Percentiles rank a stretch among this genome's conserved stretches.
Evolutionary conservation across 148 eudicot genomes (phyloP).

Genomic region (Selenicereus undatus): DNA sequence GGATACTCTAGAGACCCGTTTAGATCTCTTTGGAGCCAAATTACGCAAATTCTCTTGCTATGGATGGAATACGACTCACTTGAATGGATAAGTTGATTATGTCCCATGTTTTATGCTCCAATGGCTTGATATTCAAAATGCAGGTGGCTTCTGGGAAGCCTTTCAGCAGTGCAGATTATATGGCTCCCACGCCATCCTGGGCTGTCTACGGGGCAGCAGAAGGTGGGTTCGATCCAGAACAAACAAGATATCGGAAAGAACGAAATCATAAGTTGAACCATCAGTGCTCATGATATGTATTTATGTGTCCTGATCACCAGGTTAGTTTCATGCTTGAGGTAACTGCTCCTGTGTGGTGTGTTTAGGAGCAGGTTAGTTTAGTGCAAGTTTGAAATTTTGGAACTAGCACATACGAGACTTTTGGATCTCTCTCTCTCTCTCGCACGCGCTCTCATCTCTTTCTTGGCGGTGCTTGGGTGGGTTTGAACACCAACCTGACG

Average conservation of each 20-base stretch:
- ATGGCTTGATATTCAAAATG: conserved; percentile 10
- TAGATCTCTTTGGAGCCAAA: not conserved
- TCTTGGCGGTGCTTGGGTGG: not conserved
- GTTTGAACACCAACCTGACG: not conserved
- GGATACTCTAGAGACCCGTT: not conserved
- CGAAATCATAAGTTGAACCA: conserved; percentile 60
- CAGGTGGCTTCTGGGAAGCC: conserved; percentile 89
- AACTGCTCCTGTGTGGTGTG: not conserved
- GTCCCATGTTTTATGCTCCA: not conserved
- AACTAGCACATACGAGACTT: no score
- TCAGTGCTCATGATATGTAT: conserved; percentile 7
- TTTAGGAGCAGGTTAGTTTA: not conserved
- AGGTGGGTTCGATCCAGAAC: conserved; percentile 93
- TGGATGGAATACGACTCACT: not conserved
- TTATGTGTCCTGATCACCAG: not conserved
- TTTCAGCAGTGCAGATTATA: conserved; percentile 74
- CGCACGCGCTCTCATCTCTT: not conserved
- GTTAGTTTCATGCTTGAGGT: conserved; percentile 7
- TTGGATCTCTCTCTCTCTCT: not conserved
- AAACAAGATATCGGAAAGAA: conserved; percentile 72
- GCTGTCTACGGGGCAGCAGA: conserved; percentile 94
- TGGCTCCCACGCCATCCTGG: conserved; percentile 89
- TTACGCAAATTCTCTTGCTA: not conserved
- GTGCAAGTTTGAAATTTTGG: not conserved
- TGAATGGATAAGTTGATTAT: not conserved